These are phyloP conservation scores for Lepidium didymum DNA, from an alignment of 345 rosid species.

Conservation along the genomic window DNA sequence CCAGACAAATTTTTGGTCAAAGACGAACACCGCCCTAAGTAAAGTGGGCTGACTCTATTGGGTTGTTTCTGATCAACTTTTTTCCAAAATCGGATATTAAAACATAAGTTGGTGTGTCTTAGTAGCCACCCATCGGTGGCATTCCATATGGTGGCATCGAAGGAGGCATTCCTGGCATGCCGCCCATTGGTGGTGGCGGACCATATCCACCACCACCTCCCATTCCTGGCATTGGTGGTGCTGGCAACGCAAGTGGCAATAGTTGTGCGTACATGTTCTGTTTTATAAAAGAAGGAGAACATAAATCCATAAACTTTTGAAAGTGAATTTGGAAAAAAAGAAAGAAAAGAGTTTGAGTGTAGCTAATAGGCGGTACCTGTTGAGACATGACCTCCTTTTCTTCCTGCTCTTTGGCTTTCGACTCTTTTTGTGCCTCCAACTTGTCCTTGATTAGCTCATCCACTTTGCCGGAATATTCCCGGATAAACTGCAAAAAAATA, in stretches of 20 bases:
- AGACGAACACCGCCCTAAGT: not conserved
- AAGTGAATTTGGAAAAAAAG: not conserved
- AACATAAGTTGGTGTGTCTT: constrained; percentile 3
- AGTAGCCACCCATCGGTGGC: constrained; percentile 67
- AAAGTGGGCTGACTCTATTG: not conserved
- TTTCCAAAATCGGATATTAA: not conserved
- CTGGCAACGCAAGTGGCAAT: constrained; percentile 81
- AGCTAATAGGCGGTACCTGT: constrained; percentile 46
- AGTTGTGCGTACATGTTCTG: constrained; percentile 95
- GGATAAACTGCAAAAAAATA: constrained; percentile 46
- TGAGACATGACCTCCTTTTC: constrained; percentile 77
- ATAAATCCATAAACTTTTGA: not conserved
- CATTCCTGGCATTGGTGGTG: constrained; percentile 92
- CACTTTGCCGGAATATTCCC: constrained; percentile 73
- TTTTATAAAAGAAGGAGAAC: not conserved
- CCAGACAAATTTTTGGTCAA: not conserved
- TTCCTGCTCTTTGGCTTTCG: constrained; percentile 63
- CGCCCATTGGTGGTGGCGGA: constrained; percentile 44
- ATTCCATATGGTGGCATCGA: constrained; percentile 66
- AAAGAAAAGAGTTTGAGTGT: not conserved
- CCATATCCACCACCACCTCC: constrained; percentile 34
- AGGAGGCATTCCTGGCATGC: constrained; percentile 34
- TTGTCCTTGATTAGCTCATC: constrained; percentile 77
- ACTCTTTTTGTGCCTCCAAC: constrained; percentile 61
- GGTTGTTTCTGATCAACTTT: not conserved